Base-by-base conservation (phyloP, 805 yeast species). In the Maudiozyma bulderi region DNA sequence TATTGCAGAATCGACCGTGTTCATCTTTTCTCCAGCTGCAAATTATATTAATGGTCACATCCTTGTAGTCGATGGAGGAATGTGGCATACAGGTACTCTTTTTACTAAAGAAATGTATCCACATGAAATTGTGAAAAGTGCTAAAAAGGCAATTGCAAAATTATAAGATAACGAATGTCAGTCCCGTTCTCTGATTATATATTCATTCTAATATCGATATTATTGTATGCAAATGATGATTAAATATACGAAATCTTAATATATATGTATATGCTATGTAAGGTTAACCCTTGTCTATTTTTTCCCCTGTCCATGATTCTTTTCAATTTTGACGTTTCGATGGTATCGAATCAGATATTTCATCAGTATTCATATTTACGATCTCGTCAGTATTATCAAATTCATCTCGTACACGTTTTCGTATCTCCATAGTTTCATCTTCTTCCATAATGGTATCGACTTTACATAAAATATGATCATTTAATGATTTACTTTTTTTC, bases 1-100 rank as follows among this genome's bases (percentile, higher is more conserved):
- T 62, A 86, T 90, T 59, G 96, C 97, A 13, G 82, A 89, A 54
- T 81, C 91, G 1, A 89, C 97, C 0, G 86, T 86, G 1, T 90
- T 71, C 62, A 70, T 91, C 57, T 85, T 90, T 58, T 85, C 95
- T 45, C 84, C 84, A 2, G 95, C 96, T 5, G 88, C 90, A 6
- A 57, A 71, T 5, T 90, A 81, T 64, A 74, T 90, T 32, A 81
- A 84, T 11, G 97, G 97, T 13, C 78, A 88, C 5, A 71, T 82
- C 13, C 74, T 79, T 38, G 84, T 87, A 14, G 96, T 91, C 5
- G 98, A 90, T 68, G 97, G 97, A 47, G 98, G 83, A 2, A 73
- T 78, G 50, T 89, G 97, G 96, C 95, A 87, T 61, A 71, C 80
- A 62, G 88, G 90, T 11, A 65, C 68, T 10, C 51, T 64, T 48